These are phyloP conservation scores for Trichophyton rubrum DNA, from an alignment of 2,329 filamentous ascomycete genomes.

Conservation along the genomic window DNA sequence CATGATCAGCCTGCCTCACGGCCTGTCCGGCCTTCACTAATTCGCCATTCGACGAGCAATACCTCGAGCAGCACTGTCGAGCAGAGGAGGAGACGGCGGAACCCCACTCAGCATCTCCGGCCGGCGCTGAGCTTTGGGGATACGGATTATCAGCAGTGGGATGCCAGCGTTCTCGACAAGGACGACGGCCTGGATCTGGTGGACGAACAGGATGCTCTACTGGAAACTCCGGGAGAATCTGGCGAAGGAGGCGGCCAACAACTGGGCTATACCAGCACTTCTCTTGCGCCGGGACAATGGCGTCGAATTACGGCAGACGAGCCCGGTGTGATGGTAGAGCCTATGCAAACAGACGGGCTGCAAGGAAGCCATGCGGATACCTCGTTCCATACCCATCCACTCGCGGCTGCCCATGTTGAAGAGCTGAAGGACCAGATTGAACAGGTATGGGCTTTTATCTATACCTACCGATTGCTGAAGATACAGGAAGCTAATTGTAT, in stretches of 20 bases:
- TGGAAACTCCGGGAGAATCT: background rate
- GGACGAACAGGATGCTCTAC: slow-evolving; percentile 1
- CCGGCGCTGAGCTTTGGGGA: slow-evolving; percentile 31
- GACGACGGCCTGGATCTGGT: slow-evolving; percentile 1
- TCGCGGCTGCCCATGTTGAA: slow-evolving; percentile 8
- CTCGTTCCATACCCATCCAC: background rate
- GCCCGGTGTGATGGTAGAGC: background rate
- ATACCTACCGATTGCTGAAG: background rate
- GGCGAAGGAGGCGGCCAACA: background rate
- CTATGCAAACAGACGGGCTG: background rate
- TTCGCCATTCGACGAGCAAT: slow-evolving; percentile 4
- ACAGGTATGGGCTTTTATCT: slow-evolving; percentile 7
- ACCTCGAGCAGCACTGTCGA: background rate
- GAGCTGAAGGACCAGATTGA: slow-evolving; percentile 12
- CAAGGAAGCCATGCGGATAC: background rate
- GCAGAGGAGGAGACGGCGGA: background rate
- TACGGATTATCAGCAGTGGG: slow-evolving; percentile 21
- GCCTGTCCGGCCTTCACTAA: background rate
- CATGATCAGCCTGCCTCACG: background rate
- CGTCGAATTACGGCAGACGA: background rate
- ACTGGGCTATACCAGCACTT: background rate
- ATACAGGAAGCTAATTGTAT: background rate
- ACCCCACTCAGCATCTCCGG: slow-evolving; percentile 10
- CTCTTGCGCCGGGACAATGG: slow-evolving; percentile 1
- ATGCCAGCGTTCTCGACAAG: background rate